Evolutionary conservation across 805 yeast genomes (phyloP), one percentile per base, ranked within the genome.

Genomic region (Lachancea thermotolerans): DNA sequence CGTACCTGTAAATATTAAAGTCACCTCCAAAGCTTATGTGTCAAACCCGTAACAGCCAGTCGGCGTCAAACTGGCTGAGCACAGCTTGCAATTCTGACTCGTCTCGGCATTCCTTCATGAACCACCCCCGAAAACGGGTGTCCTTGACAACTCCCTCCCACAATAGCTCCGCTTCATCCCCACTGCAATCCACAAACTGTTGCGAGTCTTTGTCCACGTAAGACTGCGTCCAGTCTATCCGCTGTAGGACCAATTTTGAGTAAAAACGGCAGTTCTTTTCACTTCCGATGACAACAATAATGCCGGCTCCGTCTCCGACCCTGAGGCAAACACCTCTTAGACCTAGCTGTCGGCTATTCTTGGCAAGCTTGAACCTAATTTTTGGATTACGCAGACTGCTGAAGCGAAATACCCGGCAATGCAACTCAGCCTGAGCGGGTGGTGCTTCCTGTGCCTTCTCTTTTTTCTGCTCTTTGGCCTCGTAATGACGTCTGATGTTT

Each of bases 261-360:
- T 78, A 89, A 53, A 77, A 77, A n/a, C 69, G 70, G 17, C 85
- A 64, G 32, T 79, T 69, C 49, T 79, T 79, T 29, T 68, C 74
- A 0, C 84, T 81, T 0, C 97, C 97, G 54, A 86, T 91, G 1
- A 79, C 82, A 2, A 91, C 69, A 0, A 91, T 72, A 35, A 90
- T 56, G 34, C 77, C 77, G 49, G 78, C 73, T 0, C 69, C 70
- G 10, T 56, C 57, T 6, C 43, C 43, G 17, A 74, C 60, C 2
- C 70, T 59, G 2, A 82, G 55, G 46, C 81, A 73, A 21, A 78
- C 69, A 0, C 99, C 99, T 2, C 69, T 70, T 21, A 90, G 63
- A 1, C 69, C 74, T 39, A 79, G 60, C 58, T 91, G 91, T 51
- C 79, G 79, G 1, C 96, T 95, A 61, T 88, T 88, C 49, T 75